Evolutionary conservation across 2,329 filamentous ascomycete species (phyloP), one percentile per base, ranked within the genome.

Genomic region (Epichloe elymi): DNA sequence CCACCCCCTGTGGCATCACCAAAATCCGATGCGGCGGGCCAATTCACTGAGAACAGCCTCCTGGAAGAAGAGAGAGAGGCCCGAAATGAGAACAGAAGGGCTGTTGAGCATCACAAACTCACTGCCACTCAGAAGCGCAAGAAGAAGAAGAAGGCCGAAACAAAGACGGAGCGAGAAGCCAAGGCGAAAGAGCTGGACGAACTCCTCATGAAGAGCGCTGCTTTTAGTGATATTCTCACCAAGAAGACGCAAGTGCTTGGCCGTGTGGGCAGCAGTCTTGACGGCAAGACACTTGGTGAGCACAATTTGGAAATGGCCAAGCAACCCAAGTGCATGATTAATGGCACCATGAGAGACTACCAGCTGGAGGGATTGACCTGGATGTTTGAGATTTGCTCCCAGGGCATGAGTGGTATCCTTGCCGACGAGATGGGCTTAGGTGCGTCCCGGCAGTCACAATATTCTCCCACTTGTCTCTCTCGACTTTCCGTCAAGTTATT

Each of bases 281-380:
- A 82, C 52, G 80, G 79, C 12, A 74, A 81, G 57, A 69, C 75
- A 0, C 65, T 83, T 0, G 78, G 78, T 5, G 79, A 82, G 54
- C 80, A 82, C 50, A 76, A 89, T 50, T 67, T 96, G 15, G 76
- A 82, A 51, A 88, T 94, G 64, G 91, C 90, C 0, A 76, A 85
- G 55, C 93, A 98, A 63, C 93, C 93, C 0, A 82, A 84, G 56
- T 81, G 89, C 53, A 82, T 98, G 59, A 82, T 84, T 0, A 88
- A 88, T 5, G 93, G 93, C 1, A 85, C 83, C 4, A 97, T 98
- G 91, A 77, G 90, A 17, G 85, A 87, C 55, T 98, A 98, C 62
- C 93, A 98, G 60, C 71, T 98, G 0, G 91, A 97, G 63, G 93
- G 93, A 0, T 67, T 98, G 1, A 94, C 95, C 0, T 98, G 93